Percentiles rank a stretch among this genome's conserved stretches.
phyloP scores from a whole-genome alignment of 805 yeast species.

The Ogataea nakhonphanomensis region DNA sequence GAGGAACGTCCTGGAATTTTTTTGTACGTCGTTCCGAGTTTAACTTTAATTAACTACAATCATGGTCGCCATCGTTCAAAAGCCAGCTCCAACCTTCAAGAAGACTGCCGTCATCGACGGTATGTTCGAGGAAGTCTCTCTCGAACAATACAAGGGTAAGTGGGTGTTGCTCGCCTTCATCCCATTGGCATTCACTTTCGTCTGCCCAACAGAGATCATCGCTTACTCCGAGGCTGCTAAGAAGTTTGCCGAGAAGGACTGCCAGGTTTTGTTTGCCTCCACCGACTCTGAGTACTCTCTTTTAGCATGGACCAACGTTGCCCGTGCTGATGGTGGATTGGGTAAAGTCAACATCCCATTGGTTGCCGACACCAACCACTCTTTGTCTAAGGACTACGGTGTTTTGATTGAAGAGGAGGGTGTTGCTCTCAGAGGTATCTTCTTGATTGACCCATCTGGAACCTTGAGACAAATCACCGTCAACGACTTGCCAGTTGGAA shows the following conservation, averaged over 20 bases:
- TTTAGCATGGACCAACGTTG: conserved; percentile 96
- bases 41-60: conserved; percentile 13
- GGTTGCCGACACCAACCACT: conserved; percentile 95
- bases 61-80: conserved; percentile 90
- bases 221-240: conserved; percentile 96
- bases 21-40: neutral
- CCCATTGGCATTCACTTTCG: conserved; percentile 99
- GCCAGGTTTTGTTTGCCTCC: conserved; percentile 91
- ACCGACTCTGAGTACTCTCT: conserved; percentile 98
- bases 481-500: conserved; percentile 99
- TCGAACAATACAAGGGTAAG: conserved; percentile 95
- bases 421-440: conserved; percentile 96
- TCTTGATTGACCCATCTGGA: conserved; percentile 96
- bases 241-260: conserved; percentile 82
- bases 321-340: conserved; percentile 97
- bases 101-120: conserved; percentile 98
- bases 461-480: conserved; percentile 92
- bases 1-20: conserved; percentile 1
- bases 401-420: conserved; percentile 96
- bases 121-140: conserved; percentile 88
- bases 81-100: conserved; percentile 94
- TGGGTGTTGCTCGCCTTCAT: conserved; percentile 97
- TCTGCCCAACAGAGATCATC: conserved; percentile 98
- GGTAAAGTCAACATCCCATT: conserved; percentile 94
- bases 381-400: conserved; percentile 94